These are phyloP conservation scores for Aureobasidium sp. DNA, from an alignment of 2,329 filamentous ascomycete genomes.

Conservation along the genomic window DNA sequence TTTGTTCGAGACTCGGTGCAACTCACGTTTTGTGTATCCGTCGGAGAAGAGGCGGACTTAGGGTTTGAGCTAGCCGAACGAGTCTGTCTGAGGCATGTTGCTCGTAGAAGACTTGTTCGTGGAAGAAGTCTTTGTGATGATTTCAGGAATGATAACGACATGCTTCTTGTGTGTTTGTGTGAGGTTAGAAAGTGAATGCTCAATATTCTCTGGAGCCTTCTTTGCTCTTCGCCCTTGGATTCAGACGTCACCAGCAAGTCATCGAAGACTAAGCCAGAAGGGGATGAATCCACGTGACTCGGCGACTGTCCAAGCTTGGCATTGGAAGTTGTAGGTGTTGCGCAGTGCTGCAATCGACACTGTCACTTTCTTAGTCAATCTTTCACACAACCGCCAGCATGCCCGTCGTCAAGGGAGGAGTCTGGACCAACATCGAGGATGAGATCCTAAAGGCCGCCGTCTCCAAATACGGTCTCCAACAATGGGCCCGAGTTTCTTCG, in stretches of 20 bases:
- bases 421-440: slow-evolving; percentile 82
- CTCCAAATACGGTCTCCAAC: slow-evolving; percentile 94
- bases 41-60: slow-evolving; percentile 17
- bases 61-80: slow-evolving; percentile 14
- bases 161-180: not conserved
- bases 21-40: not conserved
- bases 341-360: not conserved
- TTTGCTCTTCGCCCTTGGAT: not conserved
- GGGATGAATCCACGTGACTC: not conserved
- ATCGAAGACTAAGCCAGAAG: not conserved
- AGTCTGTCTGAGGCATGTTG: not conserved
- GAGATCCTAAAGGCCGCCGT: slow-evolving; percentile 98
- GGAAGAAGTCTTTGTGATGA: not conserved
- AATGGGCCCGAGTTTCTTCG: slow-evolving; percentile 99
- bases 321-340: not conserved
- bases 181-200: not conserved
- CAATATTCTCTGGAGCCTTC: not conserved
- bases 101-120: not conserved
- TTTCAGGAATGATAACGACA: not conserved
- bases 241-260: slow-evolving; percentile 9
- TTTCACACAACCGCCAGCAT: slow-evolving; percentile 43
- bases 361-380: not conserved
- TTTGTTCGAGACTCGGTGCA: too few relatives aligned
- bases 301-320: not conserved
- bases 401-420: slow-evolving; percentile 73